Evolutionary conservation across 306 rosid genomes (phyloP), one percentile per base, ranked within the genome.

Genomic region (Corylus avellana): DNA sequence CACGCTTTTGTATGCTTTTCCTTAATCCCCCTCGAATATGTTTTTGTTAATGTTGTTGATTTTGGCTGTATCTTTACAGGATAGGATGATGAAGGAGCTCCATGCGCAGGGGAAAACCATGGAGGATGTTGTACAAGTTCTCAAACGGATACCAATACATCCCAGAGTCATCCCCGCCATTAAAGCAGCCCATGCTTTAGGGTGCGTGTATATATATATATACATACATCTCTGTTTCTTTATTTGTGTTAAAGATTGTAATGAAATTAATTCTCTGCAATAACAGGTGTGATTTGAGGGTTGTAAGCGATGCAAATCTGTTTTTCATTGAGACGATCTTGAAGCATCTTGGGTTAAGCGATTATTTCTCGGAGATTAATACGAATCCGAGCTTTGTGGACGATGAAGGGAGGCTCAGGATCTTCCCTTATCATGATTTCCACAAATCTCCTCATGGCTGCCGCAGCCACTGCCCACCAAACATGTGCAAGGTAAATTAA

Each of bases 401-500:
- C 69, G 90, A 83, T 78, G 86, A 92, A 86, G 91, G 94, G 77
- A 87, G 83, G 76, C 66, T 90, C 5, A 87, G 84, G 66, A 90
- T 92, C 74, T 72, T 72, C 17, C 97, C 97, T 77, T 77, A 47
- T 71, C 90, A 84, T 73, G 90, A 90, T 58, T 92, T 90, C 79
- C 72, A 84, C 72, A 86, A 84, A 9, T 84, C 85, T 22, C 18
- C 92, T 0, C 97, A 90, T 82, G 89, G 89, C 35, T 90, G 94
- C 25, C 0, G 25, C 85, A 39, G 25, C 75, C 81, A 66, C 76
- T 90, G 97, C 80, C 97, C 97, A 77, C 95, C 92, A 62, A 92
- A 92, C 66, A 92, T 92, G 97, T 92, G 97, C 92, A 92, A 93
- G 98, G 98, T 91, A 81, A 44, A 72, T 70, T 1, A 3, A 35